A percentile compares a stretch with the other conserved stretches of the same genome.
These are phyloP conservation scores for Neurospora sp. DNA, from an alignment of 495 filamentous ascomycete species.

Conservation along the genomic window DNA sequence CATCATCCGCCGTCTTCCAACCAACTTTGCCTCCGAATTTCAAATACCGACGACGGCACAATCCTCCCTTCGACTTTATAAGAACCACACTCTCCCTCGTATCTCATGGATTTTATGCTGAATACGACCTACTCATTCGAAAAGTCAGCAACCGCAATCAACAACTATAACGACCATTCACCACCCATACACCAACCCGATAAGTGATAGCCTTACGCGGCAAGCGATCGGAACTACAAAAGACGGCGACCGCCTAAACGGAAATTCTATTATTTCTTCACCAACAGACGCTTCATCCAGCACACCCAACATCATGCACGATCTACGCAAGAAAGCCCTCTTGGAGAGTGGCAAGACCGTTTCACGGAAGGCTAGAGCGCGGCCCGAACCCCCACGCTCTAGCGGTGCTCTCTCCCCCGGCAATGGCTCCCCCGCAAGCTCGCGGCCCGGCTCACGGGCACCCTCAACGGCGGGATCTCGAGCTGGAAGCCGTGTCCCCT, in stretches of 20 bases:
- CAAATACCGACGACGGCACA: background rate
- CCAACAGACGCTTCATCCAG: background rate
- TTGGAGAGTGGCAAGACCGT: conserved; percentile 85
- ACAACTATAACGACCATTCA: conserved; percentile 5
- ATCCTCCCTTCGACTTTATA: background rate
- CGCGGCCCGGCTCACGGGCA: conserved; percentile 9
- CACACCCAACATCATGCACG: conserved; percentile 46
- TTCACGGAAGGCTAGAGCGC: conserved; percentile 77
- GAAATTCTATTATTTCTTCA: background rate
- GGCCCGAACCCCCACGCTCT: conserved; percentile 52
- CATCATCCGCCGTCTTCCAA: background rate
- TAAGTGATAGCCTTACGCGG: background rate
- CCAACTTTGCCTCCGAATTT: background rate
- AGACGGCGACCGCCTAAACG: conserved; percentile 6
- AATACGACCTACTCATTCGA: background rate
- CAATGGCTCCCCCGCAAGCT: conserved; percentile 16
- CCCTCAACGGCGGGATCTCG: conserved; percentile 37
- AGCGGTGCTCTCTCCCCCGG: conserved; percentile 31
- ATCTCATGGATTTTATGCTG: conserved; percentile 16
- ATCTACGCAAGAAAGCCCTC: conserved; percentile 68
- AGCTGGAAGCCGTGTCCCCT: conserved; percentile 50
- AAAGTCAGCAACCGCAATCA: background rate
- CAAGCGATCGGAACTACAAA: conserved; percentile 2
- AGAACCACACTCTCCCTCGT: background rate
- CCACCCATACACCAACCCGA: conserved; percentile 11